These are phyloP conservation scores for Gossypium gossypioides DNA, from an alignment of 441 rosid species.

Conservation along the genomic window DNA sequence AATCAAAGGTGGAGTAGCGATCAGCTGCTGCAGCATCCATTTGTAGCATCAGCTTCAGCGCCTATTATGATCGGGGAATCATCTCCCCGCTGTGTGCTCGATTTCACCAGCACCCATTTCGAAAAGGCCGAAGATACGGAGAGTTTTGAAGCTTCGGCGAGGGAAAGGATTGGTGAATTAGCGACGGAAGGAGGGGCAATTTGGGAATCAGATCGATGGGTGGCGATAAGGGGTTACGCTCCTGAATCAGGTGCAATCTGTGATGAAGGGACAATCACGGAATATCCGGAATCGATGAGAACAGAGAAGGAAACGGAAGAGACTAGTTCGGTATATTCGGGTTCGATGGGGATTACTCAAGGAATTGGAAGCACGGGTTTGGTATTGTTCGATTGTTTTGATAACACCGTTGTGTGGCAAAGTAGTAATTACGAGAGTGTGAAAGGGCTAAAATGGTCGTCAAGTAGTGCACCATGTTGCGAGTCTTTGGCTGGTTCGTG, in stretches of 20 bases:
- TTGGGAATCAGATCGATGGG: conserved; percentile 64
- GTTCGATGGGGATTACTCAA: background rate
- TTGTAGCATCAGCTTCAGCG: conserved; percentile 26
- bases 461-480: background rate
- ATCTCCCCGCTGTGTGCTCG: conserved; percentile 68
- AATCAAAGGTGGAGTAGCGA: conserved; percentile 59
- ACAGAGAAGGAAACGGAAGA: conserved; percentile 11
- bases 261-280: conserved; percentile 17
- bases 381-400: background rate
- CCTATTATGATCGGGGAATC: conserved; percentile 14
- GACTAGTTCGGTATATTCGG: conserved; percentile 17
- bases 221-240: conserved; percentile 30
- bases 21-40: conserved; percentile 57
- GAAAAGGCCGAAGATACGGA: conserved; percentile 16
- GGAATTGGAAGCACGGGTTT: background rate
- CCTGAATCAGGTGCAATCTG: background rate
- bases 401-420: conserved; percentile 7
- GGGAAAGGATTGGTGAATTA: conserved; percentile 37
- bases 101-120: conserved; percentile 38
- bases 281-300: conserved; percentile 21
- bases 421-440: background rate
- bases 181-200: conserved; percentile 20
- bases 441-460: background rate
- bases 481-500: conserved; percentile 2
- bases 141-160: conserved; percentile 18